These are phyloP conservation scores for Sporothrix globosa DNA, from an alignment of 2,329 filamentous ascomycete species.

Conservation along the genomic window DNA sequence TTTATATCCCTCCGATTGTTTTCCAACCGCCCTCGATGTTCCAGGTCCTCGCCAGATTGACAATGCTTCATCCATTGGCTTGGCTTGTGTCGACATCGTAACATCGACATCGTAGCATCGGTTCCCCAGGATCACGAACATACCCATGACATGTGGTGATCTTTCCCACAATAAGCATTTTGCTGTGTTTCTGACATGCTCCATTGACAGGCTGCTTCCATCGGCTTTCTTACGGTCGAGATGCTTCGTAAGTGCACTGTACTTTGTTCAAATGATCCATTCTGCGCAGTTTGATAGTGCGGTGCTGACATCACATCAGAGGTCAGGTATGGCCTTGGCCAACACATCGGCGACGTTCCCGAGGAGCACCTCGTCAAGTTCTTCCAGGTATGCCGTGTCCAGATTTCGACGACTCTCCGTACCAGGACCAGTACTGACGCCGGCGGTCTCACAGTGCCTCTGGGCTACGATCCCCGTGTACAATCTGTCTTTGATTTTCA, in stretches of 20 bases:
- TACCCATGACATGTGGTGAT: background rate
- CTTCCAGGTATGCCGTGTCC: constrained; percentile 1
- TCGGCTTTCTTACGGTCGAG: constrained; percentile 17
- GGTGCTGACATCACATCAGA: background rate
- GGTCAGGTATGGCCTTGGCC: constrained; percentile 1
- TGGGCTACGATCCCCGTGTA: constrained; percentile 12
- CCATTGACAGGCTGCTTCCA: background rate
- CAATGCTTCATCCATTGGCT: too few relatives aligned
- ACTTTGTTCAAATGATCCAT: too few relatives aligned
- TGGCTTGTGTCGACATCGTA: too few relatives aligned
- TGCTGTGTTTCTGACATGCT: background rate
- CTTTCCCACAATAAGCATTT: background rate
- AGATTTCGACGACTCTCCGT: background rate
- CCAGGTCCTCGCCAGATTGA: too few relatives aligned
- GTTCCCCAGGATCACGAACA: background rate
- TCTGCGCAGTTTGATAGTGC: too few relatives aligned
- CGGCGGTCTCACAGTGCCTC: background rate
- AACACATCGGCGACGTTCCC: constrained; percentile 9
- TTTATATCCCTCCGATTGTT: background rate
- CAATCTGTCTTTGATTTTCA: constrained; percentile 21
- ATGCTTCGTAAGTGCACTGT: constrained; percentile 14
- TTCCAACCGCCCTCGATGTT: background rate
- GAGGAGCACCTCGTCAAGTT: background rate
- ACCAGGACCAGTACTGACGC: background rate
- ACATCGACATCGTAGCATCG: background rate